Conservation (phyloP, 768 basidiomycete genomes). For the Tulasnella sp. region DNA sequence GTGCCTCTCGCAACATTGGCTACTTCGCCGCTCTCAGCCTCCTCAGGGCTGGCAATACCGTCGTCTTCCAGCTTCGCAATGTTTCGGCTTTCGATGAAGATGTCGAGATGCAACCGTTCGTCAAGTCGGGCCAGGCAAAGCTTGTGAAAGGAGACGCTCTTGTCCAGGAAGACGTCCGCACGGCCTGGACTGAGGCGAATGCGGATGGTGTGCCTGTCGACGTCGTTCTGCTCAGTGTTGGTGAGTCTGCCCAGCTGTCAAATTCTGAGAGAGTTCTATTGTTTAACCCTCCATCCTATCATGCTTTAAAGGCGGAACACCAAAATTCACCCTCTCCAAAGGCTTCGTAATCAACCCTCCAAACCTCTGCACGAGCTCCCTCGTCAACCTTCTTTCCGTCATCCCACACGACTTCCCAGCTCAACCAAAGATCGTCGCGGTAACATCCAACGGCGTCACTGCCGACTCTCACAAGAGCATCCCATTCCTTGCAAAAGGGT, state of each 20-base stretch:
- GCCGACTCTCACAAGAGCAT: constrained; percentile 38
- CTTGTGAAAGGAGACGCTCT: constrained; percentile 14
- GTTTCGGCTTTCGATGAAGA: neutral
- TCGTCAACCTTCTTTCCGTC: constrained; percentile 44
- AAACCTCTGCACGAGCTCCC: constrained; percentile 51
- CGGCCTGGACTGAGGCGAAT: neutral
- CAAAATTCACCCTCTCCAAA: constrained; percentile 39
- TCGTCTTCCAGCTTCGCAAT: constrained; percentile 14
- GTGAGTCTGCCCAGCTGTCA: too few species aligned
- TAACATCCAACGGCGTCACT: constrained; percentile 49
- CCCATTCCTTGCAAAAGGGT: constrained; percentile 41
- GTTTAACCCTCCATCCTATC: neutral
- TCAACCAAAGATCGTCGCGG: constrained; percentile 46
- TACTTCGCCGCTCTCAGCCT: constrained; percentile 7
- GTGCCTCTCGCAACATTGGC: constrained; percentile 13
- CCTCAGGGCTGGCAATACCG: neutral
- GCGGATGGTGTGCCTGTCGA: constrained; percentile 5
- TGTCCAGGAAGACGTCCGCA: neutral
- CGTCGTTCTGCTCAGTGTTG: neutral
- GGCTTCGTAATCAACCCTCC: constrained; percentile 45
- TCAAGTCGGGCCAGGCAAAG: neutral
- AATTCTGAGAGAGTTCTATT: neutral
- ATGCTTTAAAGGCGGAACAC: constrained; percentile 38
- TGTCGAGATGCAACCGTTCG: neutral
- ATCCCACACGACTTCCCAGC: constrained; percentile 3